Base-by-base conservation (phyloP, 139 green algal genomes). In the Chlorella sp. region DNA sequence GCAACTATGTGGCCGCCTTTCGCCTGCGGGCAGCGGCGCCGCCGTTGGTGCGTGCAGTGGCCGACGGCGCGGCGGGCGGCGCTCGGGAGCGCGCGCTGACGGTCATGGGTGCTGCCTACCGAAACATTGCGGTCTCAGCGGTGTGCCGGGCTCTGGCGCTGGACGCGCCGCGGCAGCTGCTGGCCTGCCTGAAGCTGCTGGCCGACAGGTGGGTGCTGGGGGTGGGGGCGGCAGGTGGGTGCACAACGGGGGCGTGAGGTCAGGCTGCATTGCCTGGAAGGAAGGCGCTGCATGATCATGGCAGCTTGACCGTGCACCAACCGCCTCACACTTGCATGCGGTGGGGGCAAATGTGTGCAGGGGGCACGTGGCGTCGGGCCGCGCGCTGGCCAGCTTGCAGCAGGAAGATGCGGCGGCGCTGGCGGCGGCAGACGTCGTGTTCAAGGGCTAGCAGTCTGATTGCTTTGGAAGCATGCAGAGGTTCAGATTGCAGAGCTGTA, bases 141-240 rank as follows among this genome's bases (percentile, higher is more conserved):
- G 85, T 79, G 32, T 82, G 61, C 61, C n/a, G 78, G 19, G 5
- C 2, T 11, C 40, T 86, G 87, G 42, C 80, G 61, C 78, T 81
- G 78, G 40, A 12, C 39, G 32, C 60, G 26, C 32, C 30, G 22
- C 39, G 39, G 7, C 48, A 48, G 60, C 87, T 89, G 86, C 73
- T 81, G 28, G 87, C 16, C 78, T 76, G 80, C 61, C 78, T 90
- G 5, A 90, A 86, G 78, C 19, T 68, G 61, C 78, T 90, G 77
- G 87, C 78, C 0, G 78, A 90, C 30, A 80, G 78, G 87, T 90
- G 87, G 39, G 86, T 80, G 42, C 28, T 76, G 53, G 39, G 34
- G 39, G 77, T 28, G 2, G 48, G 48, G 48, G 5, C 14, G 64
- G 16, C 61, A 34, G 34, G 32, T 32, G 24, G 18, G 22, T 66